phyloP scores from a whole-genome alignment of 371 early-diverging fungal species.

The Mortierella sp. region DNA sequence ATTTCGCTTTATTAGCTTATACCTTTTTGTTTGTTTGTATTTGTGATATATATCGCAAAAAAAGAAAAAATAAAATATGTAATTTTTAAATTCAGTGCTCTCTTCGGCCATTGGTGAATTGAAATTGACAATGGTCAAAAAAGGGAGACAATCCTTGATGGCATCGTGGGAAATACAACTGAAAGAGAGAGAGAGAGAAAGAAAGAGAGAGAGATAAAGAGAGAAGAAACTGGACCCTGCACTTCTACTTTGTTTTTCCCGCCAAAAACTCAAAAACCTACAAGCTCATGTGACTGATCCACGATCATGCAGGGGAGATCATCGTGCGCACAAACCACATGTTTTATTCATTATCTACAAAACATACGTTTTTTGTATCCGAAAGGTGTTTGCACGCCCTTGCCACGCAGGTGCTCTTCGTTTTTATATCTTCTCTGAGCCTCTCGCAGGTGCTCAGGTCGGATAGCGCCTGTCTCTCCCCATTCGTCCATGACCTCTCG shows the following conservation, averaged over 20 bases:
- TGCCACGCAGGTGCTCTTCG: constrained; percentile 29
- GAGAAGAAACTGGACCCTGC: no score
- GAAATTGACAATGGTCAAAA: constrained; percentile 7
- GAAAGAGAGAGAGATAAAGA: no score
- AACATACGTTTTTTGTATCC: constrained; percentile 51
- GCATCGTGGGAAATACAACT: background rate
- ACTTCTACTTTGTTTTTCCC: background rate
- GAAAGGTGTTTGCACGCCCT: constrained; percentile 27
- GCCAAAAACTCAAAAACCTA: background rate
- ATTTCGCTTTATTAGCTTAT: background rate
- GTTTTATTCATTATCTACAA: constrained; percentile 18
- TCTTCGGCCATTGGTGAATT: background rate
- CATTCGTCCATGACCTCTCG: constrained; percentile 78
- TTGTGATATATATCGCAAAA: background rate
- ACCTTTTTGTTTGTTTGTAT: background rate
- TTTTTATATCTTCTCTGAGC: constrained; percentile 86
- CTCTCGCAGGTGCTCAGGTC: constrained; percentile 92
- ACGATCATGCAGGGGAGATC: background rate
- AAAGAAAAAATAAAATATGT: background rate
- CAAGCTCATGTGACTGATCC: background rate
- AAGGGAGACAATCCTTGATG: constrained; percentile 31
- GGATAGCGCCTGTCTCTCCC: constrained; percentile 75
- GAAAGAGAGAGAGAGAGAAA: background rate
- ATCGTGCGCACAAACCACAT: background rate
- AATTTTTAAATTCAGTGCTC: background rate